phyloP scores from a whole-genome alignment of 1,284 basidiomycete genomes.

The Xerocomus amazonicus region DNA sequence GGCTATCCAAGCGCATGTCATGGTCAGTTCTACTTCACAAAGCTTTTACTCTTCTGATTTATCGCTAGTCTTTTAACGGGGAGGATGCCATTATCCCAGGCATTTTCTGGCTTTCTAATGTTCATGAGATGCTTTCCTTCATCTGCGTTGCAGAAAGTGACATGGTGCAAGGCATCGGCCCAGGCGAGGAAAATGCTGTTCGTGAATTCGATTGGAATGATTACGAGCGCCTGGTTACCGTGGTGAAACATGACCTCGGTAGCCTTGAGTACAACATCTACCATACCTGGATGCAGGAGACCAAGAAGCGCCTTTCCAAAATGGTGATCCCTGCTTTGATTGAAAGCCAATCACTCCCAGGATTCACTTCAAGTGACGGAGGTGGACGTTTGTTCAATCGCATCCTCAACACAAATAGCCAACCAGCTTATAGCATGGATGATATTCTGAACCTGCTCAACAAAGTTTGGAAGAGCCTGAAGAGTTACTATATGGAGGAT shows the following conservation, averaged over 20 bases:
- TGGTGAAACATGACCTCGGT: constrained; percentile 98
- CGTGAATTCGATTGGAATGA: constrained; percentile 96
- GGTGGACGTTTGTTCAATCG: constrained; percentile 92
- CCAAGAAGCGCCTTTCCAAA: constrained; percentile 94
- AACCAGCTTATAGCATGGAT: constrained; percentile 97
- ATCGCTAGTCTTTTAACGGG: constrained; percentile 74
- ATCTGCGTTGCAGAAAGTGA: constrained; percentile 98
- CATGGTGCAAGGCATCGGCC: constrained; percentile 96
- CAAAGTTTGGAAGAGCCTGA: constrained; percentile 98
- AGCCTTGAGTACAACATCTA: constrained; percentile 99
- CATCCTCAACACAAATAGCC: constrained; percentile 78
- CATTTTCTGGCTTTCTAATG: constrained; percentile 99
- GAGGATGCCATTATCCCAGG: constrained; percentile 97
- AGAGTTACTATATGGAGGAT: constrained; percentile 99
- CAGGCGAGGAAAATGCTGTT: constrained; percentile 88
- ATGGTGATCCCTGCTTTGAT: constrained; percentile 99
- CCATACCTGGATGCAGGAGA: constrained; percentile 99
- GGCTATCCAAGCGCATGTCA: constrained; percentile 94
- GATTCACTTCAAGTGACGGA: constrained; percentile 95
- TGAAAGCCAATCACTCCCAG: constrained; percentile 96
- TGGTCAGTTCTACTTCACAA: constrained; percentile 59
- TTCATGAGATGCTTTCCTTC: constrained; percentile 99
- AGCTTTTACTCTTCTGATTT: constrained; percentile 6
- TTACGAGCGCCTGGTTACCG: constrained; percentile 93
- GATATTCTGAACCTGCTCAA: constrained; percentile 96